Evolutionary conservation across 345 rosid species (phyloP).

Genomic region (Salix koriyanagi): DNA sequence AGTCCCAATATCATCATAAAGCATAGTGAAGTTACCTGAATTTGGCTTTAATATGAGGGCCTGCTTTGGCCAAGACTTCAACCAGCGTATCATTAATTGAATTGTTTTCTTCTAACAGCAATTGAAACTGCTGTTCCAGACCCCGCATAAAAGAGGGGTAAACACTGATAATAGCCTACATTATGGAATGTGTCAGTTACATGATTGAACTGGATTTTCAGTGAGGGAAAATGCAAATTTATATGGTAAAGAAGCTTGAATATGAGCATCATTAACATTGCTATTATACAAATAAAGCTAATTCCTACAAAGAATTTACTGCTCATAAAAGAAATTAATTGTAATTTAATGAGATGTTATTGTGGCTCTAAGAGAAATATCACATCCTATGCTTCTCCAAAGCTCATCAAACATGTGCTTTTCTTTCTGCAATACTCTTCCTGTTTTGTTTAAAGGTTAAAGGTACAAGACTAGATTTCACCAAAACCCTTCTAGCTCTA

Average conservation of each 20-base stretch:
- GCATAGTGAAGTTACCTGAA: conserved; percentile 44
- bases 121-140: conserved; percentile 49
- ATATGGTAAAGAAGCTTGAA: no score
- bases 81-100: conserved; percentile 42
- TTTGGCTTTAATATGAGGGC: conserved; percentile 52
- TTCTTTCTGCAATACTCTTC: no score
- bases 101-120: conserved; percentile 48
- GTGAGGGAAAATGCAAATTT: not conserved
- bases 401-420: not conserved
- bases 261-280: no score
- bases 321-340: not conserved
- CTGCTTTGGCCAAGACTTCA: conserved; percentile 65
- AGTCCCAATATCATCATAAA: not conserved
- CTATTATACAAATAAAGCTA: no score
- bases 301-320: no score
- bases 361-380: not conserved
- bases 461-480: not conserved
- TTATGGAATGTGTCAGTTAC: not conserved
- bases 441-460: not conserved
- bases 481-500: not conserved
- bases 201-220: not conserved
- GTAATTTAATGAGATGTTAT: not conserved
- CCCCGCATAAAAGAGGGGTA: conserved; percentile 78
- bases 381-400: not conserved
- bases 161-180: conserved; percentile 55